Evolutionary conservation across 768 basidiomycete species (phyloP).

Genomic region (Boletus tomentosulus): DNA sequence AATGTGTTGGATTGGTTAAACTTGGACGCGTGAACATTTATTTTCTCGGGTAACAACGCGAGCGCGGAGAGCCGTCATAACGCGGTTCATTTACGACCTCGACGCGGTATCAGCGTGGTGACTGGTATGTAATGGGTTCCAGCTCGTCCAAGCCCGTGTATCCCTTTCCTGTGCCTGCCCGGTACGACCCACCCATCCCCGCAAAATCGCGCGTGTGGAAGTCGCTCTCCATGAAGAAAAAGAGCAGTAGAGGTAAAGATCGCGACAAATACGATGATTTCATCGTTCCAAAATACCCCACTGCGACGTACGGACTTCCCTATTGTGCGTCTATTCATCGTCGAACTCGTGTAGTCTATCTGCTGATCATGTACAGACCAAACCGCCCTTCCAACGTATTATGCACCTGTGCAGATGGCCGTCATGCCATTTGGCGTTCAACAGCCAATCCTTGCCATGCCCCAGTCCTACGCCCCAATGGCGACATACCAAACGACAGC

Average conservation of each 20-base stretch:
- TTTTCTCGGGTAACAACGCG: neutral
- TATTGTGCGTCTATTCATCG: conserved; percentile 19
- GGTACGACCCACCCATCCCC: neutral
- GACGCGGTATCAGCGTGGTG: neutral
- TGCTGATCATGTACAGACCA: conserved; percentile 23
- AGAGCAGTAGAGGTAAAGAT: conserved; percentile 17
- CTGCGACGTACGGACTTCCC: conserved; percentile 15
- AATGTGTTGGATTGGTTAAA: neutral
- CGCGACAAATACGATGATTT: conserved; percentile 18
- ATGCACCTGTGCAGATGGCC: conserved; percentile 26
- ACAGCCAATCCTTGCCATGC: conserved; percentile 28
- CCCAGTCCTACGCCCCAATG: conserved; percentile 26
- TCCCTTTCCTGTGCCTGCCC: conserved; percentile 17
- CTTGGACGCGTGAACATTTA: neutral
- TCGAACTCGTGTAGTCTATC: neutral
- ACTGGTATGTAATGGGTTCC: conserved; percentile 20
- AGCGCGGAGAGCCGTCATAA: neutral
- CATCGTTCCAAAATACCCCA: conserved; percentile 12
- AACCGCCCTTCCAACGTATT: conserved; percentile 25
- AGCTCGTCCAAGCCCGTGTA: conserved; percentile 17
- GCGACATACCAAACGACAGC: conserved; percentile 15
- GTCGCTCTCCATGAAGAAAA: conserved; percentile 11
- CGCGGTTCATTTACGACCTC: neutral
- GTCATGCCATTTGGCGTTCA: conserved; percentile 20
- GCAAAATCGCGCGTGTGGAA: conserved; percentile 19